Evolutionary conservation across 2,329 filamentous ascomycete genomes (phyloP).

Genomic region (Septoria petroselini): DNA sequence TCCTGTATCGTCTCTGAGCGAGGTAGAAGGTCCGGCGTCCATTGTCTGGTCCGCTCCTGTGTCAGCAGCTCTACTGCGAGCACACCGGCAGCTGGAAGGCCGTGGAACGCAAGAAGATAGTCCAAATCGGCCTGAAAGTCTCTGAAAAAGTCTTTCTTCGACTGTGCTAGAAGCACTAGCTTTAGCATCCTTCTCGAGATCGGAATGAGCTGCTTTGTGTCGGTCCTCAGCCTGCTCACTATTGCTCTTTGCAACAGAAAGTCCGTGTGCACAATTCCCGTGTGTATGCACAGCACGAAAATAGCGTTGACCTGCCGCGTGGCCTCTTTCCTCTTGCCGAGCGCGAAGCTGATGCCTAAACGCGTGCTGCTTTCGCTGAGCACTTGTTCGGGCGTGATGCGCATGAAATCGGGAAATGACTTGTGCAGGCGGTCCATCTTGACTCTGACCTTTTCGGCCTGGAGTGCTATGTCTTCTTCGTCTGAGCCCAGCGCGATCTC

Average conservation of each 20-base stretch:
- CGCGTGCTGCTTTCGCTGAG: slow-evolving; percentile 23
- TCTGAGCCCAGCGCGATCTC: slow-evolving; percentile 53
- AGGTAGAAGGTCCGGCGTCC: slow-evolving; percentile 38
- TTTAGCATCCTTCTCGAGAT: slow-evolving; percentile 41
- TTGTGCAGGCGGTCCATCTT: slow-evolving; percentile 42
- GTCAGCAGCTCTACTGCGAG: slow-evolving; percentile 46
- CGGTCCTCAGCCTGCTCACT: slow-evolving; percentile 42
- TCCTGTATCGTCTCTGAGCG: slow-evolving; percentile 47
- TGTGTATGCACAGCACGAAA: slow-evolving; percentile 41
- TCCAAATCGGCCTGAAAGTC: slow-evolving; percentile 46
- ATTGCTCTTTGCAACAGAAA: slow-evolving; percentile 59
- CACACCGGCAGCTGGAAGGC: slow-evolving; percentile 44
- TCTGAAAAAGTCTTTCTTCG: slow-evolving; percentile 41
- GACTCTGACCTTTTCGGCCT: slow-evolving; percentile 41
- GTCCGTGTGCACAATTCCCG: slow-evolving; percentile 53
- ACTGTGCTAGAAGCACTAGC: slow-evolving; percentile 39
- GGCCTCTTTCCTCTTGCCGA: slow-evolving; percentile 20
- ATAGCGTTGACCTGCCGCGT: slow-evolving; percentile 42
- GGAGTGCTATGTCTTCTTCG: slow-evolving; percentile 40
- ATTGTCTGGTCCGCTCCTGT: slow-evolving; percentile 40
- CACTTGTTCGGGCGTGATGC: slow-evolving; percentile 31
- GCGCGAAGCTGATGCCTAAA: slow-evolving; percentile 13
- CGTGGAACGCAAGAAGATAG: slow-evolving; percentile 41
- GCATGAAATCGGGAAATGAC: slow-evolving; percentile 34
- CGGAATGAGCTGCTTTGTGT: slow-evolving; percentile 39